Conservation (phyloP, 768 basidiomycete genomes). For the Clitopilus passeckerianus region DNA sequence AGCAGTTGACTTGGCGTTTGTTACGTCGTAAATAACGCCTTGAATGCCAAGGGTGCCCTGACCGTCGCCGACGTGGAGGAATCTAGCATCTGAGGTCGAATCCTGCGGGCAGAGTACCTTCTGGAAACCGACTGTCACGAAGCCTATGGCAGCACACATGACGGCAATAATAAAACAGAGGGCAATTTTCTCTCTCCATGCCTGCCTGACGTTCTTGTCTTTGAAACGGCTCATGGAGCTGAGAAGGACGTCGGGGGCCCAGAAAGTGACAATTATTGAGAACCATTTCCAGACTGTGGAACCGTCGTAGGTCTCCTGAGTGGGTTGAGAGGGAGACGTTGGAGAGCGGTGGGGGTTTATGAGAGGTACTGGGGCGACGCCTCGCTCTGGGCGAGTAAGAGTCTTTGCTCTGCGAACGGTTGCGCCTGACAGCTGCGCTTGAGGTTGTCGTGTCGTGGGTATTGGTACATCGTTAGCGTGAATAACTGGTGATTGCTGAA, state of each 20-base stretch:
- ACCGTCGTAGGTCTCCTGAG: constrained; percentile 34
- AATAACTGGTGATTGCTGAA: constrained; percentile 25
- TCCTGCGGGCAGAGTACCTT: constrained; percentile 81
- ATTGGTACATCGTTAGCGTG: constrained; percentile 57
- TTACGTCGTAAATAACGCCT: constrained; percentile 75
- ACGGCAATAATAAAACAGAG: constrained; percentile 83
- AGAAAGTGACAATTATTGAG: constrained; percentile 78
- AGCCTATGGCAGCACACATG: constrained; percentile 78
- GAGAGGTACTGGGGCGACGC: constrained; percentile 90
- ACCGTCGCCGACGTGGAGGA: constrained; percentile 50
- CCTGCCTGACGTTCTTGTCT: constrained; percentile 74
- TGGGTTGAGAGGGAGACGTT: constrained; percentile 23
- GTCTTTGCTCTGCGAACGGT: constrained; percentile 90
- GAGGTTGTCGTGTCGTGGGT: constrained; percentile 52
- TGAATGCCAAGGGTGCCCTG: constrained; percentile 68
- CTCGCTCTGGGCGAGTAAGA: constrained; percentile 91
- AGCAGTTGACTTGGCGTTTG: constrained; percentile 42
- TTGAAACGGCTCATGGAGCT: constrained; percentile 72
- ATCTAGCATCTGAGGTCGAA: constrained; percentile 35
- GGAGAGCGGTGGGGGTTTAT: constrained; percentile 64
- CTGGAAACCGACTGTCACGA: constrained; percentile 92
- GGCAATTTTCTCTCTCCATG: constrained; percentile 97
- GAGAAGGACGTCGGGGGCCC: constrained; percentile 82
- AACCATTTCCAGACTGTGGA: constrained; percentile 76
- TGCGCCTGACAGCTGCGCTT: constrained; percentile 36